A percentile compares a stretch with the other conserved stretches of the same genome.
phyloP scores from a whole-genome alignment of 345 rosid species.

The Cardamine chenopodiifolia region DNA sequence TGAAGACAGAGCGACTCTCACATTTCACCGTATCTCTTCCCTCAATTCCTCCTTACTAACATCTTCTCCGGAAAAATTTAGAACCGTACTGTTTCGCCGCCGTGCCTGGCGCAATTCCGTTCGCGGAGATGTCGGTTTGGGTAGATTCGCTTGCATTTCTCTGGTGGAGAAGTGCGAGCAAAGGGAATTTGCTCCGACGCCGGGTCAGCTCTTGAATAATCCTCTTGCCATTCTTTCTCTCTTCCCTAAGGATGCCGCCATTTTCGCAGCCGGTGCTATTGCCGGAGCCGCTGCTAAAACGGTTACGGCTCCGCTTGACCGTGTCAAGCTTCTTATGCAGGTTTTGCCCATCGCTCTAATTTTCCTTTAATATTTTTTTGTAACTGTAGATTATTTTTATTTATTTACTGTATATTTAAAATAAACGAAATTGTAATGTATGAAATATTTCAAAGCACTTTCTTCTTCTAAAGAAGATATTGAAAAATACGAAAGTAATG shows the following conservation, averaged over 20 bases:
- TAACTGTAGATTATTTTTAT: background rate
- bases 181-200: slow-evolving; percentile 58
- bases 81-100: slow-evolving; percentile 4
- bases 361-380: background rate
- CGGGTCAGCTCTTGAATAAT: slow-evolving; percentile 66
- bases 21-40: slow-evolving; percentile 48
- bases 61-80: background rate
- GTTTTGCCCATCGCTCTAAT: slow-evolving; percentile 38
- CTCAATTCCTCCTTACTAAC: slow-evolving; percentile 41
- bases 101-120: background rate
- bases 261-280: slow-evolving; percentile 87
- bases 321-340: slow-evolving; percentile 95
- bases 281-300: slow-evolving; percentile 97
- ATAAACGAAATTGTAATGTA: background rate
- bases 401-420: background rate
- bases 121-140: slow-evolving; percentile 30
- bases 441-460: background rate
- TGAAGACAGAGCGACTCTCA: slow-evolving; percentile 49
- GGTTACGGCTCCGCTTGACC: slow-evolving; percentile 95
- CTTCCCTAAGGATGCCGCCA: slow-evolving; percentile 74
- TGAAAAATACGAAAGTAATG: background rate
- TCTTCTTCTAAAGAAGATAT: background rate
- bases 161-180: slow-evolving; percentile 58
- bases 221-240: slow-evolving; percentile 73
- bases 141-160: slow-evolving; percentile 65